A percentile compares a stretch with the other conserved stretches of the same genome.
phyloP scores from a whole-genome alignment of 2,329 filamentous ascomycete species.

The Ilyonectria mors-panacis region DNA sequence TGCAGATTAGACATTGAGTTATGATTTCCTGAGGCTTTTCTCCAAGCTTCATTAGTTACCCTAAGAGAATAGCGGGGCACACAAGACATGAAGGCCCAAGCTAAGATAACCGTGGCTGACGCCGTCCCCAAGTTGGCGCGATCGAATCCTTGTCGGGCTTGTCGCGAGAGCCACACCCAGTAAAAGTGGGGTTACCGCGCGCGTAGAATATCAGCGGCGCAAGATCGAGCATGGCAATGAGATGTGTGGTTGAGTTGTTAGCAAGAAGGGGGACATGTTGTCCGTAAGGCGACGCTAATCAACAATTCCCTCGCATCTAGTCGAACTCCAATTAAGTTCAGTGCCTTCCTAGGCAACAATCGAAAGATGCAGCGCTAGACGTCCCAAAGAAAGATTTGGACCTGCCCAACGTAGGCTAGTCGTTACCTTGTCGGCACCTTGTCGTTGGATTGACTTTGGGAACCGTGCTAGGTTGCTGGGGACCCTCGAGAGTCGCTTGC shows the following conservation, averaged over 20 bases:
- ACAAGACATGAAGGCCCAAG: background rate
- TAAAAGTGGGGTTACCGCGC: constrained; percentile 18
- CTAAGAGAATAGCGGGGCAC: background rate
- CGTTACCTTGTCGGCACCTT: background rate
- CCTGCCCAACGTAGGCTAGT: constrained; percentile 29
- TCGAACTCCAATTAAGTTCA: background rate
- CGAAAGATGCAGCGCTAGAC: background rate
- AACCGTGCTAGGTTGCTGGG: background rate
- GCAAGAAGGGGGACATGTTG: background rate
- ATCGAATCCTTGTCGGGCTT: background rate
- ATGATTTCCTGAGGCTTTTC: background rate
- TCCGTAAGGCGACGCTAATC: constrained; percentile 25
- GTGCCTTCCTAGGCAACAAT: constrained; percentile 1
- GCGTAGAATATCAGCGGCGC: background rate
- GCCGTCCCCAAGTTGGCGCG: background rate
- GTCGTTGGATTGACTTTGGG: constrained; percentile 3
- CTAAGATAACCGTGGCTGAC: background rate
- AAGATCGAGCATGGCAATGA: constrained; percentile 14
- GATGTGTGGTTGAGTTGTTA: background rate
- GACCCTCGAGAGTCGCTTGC: background rate
- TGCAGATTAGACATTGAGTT: background rate
- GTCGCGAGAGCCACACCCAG: background rate
- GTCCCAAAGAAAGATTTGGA: constrained; percentile 2
- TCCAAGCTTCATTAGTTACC: background rate
- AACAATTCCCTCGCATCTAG: background rate